Evolutionary conservation across 768 basidiomycete species (phyloP), one percentile per base, ranked within the genome.

Genomic region (Phylloporus rhodoxanthus): DNA sequence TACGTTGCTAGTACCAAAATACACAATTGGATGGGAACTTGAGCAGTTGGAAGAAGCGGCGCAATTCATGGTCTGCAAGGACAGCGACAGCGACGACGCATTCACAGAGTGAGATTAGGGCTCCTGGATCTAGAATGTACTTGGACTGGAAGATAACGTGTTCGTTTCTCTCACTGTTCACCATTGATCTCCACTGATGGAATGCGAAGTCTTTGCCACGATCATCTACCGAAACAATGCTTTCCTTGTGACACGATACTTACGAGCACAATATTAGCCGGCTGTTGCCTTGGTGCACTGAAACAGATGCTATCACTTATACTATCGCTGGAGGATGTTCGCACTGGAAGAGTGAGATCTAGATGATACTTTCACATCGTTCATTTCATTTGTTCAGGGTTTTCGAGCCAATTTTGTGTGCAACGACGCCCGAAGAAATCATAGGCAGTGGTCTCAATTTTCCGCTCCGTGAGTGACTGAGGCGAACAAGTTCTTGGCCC

Each of bases 51-150:
- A 93, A 68, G 72, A 63, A 39, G 74, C 77, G 8, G 77, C 80
- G 3, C 68, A 60, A 28, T 65, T 71, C 13, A 67, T 60, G 6
- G 52, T 50, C 44, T 67, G 72, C 32, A 59, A 68, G 39, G 69
- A 71, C 36, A 67, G 67, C 39, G 89, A 91, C 58, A 91, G 87
- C 53, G 89, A 91, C 57, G 85, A 88, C 55, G 85, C 86, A 51
- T 70, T 67, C 26, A 50, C 46, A n/a, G 58, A 57, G 69, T 67
- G 36, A 47, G 20, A 15, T 38, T 48, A 29, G 49, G n/a, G 17
- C 36, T 1, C 32, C 32, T 15, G 15, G 15, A 32, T 11, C 32
- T 32, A 32, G 28, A 29, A 25, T 25, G 25, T 25, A 25, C 25
- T 1, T 25, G 28, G 28, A 11, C 28, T 0, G n/a, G 10, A 11